phyloP scores from a whole-genome alignment of 768 basidiomycete species.

The Strobilomyces dryophilus region DNA sequence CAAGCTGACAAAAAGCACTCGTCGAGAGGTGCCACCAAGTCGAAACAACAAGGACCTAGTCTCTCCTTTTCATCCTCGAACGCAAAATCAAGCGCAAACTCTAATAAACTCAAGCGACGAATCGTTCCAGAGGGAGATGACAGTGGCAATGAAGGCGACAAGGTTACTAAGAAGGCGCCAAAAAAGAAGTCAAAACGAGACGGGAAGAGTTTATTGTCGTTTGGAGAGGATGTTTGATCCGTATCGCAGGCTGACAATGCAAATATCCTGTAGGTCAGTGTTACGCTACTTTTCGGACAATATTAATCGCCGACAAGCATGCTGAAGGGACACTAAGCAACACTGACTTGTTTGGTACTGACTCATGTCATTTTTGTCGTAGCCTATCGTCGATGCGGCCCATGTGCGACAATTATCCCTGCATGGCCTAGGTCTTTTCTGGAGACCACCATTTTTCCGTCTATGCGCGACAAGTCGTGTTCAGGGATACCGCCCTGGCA shows the following conservation, averaged over 20 bases:
- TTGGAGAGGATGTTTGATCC: conserved; percentile 31
- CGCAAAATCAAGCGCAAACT: conserved; percentile 20
- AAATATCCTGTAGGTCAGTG: conserved; percentile 6
- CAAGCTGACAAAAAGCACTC: conserved; percentile 28
- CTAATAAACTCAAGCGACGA: conserved; percentile 34
- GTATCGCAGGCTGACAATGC: background rate
- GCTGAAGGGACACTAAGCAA: background rate
- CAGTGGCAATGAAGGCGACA: conserved; percentile 20
- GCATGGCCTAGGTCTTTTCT: background rate
- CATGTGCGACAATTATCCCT: background rate
- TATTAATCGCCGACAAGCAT: background rate
- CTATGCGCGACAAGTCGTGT: background rate
- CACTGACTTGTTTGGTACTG: background rate
- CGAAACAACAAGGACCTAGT: conserved; percentile 17
- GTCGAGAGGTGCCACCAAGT: conserved; percentile 19
- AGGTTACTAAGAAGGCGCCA: conserved; percentile 21
- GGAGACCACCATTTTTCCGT: background rate
- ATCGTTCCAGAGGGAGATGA: conserved; percentile 32
- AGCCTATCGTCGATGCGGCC: background rate
- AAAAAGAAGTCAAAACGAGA: conserved; percentile 56
- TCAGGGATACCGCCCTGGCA: conserved; percentile 2
- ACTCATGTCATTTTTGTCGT: background rate
- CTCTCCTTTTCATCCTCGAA: conserved; percentile 41
- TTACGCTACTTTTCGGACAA: background rate
- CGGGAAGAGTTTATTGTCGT: conserved; percentile 37